These are phyloP conservation scores for Corrigiola litoralis DNA, from an alignment of 179 eudicot species.

Conservation along the genomic window DNA sequence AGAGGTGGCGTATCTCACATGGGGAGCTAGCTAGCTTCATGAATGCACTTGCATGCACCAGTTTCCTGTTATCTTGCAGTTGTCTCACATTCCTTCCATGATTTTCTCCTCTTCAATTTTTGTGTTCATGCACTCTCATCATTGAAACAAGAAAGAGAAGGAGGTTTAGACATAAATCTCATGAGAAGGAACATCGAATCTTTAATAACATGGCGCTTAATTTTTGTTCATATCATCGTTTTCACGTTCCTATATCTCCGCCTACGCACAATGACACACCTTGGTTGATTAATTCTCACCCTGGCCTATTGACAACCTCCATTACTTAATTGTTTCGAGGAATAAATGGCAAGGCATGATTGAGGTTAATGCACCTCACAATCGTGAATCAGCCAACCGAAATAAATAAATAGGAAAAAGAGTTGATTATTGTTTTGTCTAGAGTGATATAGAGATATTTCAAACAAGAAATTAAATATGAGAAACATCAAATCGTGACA, in stretches of 20 bases:
- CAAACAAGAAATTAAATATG: too few species aligned
- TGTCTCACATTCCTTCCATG: constrained; percentile 13
- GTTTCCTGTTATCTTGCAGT: constrained; percentile 4
- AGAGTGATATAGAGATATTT: too few species aligned
- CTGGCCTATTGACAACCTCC: neutral
- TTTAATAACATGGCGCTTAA: constrained; percentile 10
- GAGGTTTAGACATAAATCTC: constrained; percentile 4
- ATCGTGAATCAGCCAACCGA: too few species aligned
- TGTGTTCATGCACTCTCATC: neutral
- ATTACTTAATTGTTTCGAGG: neutral
- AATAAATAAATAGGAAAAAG: too few species aligned
- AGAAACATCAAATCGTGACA: too few species aligned
- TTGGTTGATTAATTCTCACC: neutral
- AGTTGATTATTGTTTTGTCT: too few species aligned
- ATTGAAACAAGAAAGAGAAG: neutral
- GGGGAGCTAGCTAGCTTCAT: neutral
- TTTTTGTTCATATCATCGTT: constrained; percentile 1
- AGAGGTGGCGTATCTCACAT: constrained; percentile 1
- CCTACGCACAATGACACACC: neutral
- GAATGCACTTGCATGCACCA: neutral
- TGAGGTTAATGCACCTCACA: too few species aligned
- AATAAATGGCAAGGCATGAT: neutral
- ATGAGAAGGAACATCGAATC: constrained; percentile 8
- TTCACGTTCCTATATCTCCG: constrained; percentile 9
- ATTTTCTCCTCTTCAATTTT: neutral